phyloP scores from a whole-genome alignment of 2,329 filamentous ascomycete species.

The Talaromyces albobiverticillius region DNA sequence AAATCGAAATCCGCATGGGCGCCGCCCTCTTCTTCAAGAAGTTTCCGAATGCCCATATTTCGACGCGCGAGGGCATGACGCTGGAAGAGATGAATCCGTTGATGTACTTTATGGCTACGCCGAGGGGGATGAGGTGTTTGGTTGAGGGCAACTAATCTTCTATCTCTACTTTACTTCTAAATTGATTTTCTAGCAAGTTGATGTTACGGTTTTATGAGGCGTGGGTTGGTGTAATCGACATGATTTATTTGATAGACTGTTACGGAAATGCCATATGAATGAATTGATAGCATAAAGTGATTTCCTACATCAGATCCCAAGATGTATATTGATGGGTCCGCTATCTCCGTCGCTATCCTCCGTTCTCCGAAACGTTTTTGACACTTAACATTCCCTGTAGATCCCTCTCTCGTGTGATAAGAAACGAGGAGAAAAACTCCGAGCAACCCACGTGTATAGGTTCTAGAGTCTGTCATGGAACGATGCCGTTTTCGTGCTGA shows the following conservation, averaged over 20 bases:
- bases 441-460: neutral
- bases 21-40: conserved; percentile 49
- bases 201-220: no score
- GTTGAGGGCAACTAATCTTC: neutral
- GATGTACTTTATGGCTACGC: conserved; percentile 44
- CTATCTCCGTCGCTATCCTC: neutral
- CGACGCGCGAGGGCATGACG: conserved; percentile 2
- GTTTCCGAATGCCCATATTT: conserved; percentile 3
- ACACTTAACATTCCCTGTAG: no score
- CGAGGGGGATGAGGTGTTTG: conserved; percentile 37
- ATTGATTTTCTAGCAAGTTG: no score
- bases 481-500: neutral
- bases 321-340: no score
- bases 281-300: no score
- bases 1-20: conserved; percentile 53
- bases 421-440: neutral
- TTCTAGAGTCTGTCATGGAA: neutral
- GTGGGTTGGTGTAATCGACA: no score
- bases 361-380: no score
- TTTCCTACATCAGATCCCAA: no score
- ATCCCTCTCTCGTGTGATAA: no score
- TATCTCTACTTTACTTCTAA: neutral
- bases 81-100: conserved; percentile 41
- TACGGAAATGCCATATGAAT: no score
- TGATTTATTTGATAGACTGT: no score